Evolutionary conservation across 164 flowering plant species (phyloP), one percentile per base, ranked within the genome.

Genomic region (Dillenia suffruticosa): DNA sequence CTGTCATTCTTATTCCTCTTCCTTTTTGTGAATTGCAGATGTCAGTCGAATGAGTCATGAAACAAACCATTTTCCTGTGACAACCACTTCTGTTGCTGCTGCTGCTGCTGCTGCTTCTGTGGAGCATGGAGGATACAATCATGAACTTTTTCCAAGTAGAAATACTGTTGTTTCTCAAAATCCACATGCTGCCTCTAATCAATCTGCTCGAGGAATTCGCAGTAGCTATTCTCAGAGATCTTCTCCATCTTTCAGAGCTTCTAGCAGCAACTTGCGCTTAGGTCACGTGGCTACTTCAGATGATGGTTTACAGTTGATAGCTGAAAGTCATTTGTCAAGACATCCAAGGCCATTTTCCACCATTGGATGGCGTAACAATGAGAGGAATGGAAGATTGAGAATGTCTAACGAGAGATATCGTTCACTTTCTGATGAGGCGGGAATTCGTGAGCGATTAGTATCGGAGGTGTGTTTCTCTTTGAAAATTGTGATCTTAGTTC

Each of bases 341-440:
- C 74, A 84, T 72, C 63, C 73, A 50, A 72, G 82, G 77, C 63
- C 76, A 49, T 45, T 69, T 50, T 52, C 86, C 4, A 49, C 69
- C n/a, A 6, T 60, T 11, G 77, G 78, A 54, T 76, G 81, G 82
- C 84, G 70, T 61, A 66, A 71, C 59, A 66, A 57, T 74, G 86
- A 79, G 9, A 66, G 86, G 68, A 72, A 54, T 59, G 79, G 86
- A 56, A 74, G 84, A 61, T 56, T 74, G 16, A 77, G 83, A 69
- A 62, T 74, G 11, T 59, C 73, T 14, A 52, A 59, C 71, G 84
- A 82, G 14, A 73, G 86, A 75, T 76, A 67, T 48, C 74, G 69
- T 17, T 60, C 76, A 48, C 53, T 67, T 11, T 56, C 79, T 56
- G 72, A 58, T 55, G 83, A 70, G 24, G 54, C 70, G 2, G 65